Conservation (phyloP, 2,329 filamentous ascomycete genomes). For the Aureobasidium musti region DNA sequence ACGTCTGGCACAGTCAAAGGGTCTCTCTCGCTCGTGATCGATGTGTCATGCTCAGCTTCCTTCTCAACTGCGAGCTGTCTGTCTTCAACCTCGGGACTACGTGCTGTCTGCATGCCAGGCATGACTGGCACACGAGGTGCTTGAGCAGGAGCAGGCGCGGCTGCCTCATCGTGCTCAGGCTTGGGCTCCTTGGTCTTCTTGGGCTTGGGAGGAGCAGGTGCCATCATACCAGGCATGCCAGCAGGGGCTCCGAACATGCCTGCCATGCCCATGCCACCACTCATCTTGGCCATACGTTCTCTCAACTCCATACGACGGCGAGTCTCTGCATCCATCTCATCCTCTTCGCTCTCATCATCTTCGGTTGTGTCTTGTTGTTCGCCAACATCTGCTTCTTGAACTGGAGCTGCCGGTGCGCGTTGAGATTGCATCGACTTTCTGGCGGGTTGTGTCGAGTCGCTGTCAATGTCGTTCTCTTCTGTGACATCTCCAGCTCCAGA, state of each 20-base stretch:
- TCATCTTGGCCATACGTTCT: constrained; percentile 98
- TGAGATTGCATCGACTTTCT: constrained; percentile 33
- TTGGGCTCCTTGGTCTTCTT: constrained; percentile 43
- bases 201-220: constrained; percentile 55
- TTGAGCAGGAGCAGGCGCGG: constrained; percentile 33
- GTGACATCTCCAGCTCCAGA: constrained; percentile 63
- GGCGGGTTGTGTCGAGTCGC: constrained; percentile 58
- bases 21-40: constrained; percentile 47
- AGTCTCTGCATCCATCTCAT: constrained; percentile 84
- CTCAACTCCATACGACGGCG: constrained; percentile 83
- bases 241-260: constrained; percentile 81
- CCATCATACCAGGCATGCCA: constrained; percentile 57
- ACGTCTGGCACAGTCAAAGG: constrained; percentile 56
- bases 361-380: constrained; percentile 53
- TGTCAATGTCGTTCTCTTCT: constrained; percentile 66
- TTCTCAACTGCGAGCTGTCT: constrained; percentile 52
- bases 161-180: constrained; percentile 41
- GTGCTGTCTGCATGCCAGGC: constrained; percentile 62
- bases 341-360: constrained; percentile 73
- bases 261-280: constrained; percentile 94
- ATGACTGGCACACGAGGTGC: constrained; percentile 55
- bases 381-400: constrained; percentile 49
- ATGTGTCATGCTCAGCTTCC: constrained; percentile 50
- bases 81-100: constrained; percentile 53
- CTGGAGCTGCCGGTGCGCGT: constrained; percentile 47